Percentiles rank a stretch among this genome's conserved stretches.
Conservation (phyloP, 257 asterid genomes). For the Ocimum tenuiflorum region DNA sequence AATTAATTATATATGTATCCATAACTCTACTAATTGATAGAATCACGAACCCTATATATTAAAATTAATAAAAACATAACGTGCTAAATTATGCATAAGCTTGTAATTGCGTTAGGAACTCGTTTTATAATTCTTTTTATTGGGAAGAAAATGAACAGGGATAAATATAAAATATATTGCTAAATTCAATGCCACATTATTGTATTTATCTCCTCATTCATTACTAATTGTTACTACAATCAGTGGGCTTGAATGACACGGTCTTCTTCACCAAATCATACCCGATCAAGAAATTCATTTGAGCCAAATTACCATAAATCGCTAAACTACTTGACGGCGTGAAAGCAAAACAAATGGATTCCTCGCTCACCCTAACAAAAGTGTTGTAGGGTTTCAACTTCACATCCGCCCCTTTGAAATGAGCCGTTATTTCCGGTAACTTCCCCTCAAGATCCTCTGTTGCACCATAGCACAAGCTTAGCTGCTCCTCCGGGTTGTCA, state of each 20-base stretch:
- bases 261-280: slow-evolving; percentile 35
- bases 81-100: no score
- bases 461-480: slow-evolving; percentile 35
- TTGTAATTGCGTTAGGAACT: no score
- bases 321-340: background rate
- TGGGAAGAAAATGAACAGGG: no score
- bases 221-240: slow-evolving; percentile 21
- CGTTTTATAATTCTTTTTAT: no score
- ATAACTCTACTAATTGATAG: no score
- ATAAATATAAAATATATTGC: no score
- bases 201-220: background rate
- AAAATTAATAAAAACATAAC: no score
- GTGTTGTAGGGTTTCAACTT: slow-evolving; percentile 26
- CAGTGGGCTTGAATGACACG: slow-evolving; percentile 40
- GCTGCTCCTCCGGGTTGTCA: slow-evolving; percentile 18
- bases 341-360: slow-evolving; percentile 40
- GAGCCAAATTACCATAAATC: slow-evolving; percentile 44
- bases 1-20: no score
- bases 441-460: background rate
- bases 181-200: no score
- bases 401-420: slow-evolving; percentile 58
- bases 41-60: no score
- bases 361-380: slow-evolving; percentile 23
- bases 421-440: slow-evolving; percentile 33
- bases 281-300: slow-evolving; percentile 35